Percentiles rank a stretch among this genome's conserved stretches.
Evolutionary conservation across 2,329 filamentous ascomycete species (phyloP).

Genomic region (Ophidiomyces ophidiicola): DNA sequence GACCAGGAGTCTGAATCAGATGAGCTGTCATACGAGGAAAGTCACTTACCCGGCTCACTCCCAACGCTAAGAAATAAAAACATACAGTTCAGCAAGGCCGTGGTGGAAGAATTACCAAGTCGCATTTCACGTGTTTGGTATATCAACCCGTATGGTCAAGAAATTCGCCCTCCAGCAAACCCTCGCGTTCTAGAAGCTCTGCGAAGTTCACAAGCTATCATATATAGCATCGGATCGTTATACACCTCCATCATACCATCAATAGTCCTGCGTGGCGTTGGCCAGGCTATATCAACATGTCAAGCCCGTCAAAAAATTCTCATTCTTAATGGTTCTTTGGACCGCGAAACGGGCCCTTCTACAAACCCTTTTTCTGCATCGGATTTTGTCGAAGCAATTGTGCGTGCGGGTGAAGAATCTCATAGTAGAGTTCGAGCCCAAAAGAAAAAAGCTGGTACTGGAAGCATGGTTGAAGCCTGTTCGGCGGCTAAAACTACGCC

Average conservation of each 20-base stretch:
- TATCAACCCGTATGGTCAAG: constrained; percentile 96
- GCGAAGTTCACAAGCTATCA: constrained; percentile 50
- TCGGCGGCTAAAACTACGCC: neutral
- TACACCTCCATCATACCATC: constrained; percentile 83
- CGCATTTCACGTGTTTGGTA: constrained; percentile 83
- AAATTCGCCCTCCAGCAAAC: constrained; percentile 76
- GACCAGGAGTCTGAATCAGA: constrained; percentile 24
- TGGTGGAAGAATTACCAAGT: constrained; percentile 66
- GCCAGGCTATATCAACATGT: constrained; percentile 46
- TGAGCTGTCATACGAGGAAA: constrained; percentile 29
- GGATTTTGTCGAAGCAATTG: constrained; percentile 74
- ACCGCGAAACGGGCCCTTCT: constrained; percentile 73
- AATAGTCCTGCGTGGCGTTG: constrained; percentile 64
- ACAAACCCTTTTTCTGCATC: constrained; percentile 53
- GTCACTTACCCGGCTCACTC: constrained; percentile 50
- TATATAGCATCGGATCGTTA: constrained; percentile 88
- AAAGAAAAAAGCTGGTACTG: constrained; percentile 1
- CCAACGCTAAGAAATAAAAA: constrained; percentile 69
- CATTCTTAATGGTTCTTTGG: constrained; percentile 69
- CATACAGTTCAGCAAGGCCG: constrained; percentile 66
- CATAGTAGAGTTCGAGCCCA: constrained; percentile 32
- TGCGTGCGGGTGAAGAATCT: constrained; percentile 59
- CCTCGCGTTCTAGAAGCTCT: constrained; percentile 64
- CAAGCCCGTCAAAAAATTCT: constrained; percentile 58
- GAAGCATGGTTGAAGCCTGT: neutral